phyloP scores from a whole-genome alignment of 768 basidiomycete genomes.

The Suillus spraguei region DNA sequence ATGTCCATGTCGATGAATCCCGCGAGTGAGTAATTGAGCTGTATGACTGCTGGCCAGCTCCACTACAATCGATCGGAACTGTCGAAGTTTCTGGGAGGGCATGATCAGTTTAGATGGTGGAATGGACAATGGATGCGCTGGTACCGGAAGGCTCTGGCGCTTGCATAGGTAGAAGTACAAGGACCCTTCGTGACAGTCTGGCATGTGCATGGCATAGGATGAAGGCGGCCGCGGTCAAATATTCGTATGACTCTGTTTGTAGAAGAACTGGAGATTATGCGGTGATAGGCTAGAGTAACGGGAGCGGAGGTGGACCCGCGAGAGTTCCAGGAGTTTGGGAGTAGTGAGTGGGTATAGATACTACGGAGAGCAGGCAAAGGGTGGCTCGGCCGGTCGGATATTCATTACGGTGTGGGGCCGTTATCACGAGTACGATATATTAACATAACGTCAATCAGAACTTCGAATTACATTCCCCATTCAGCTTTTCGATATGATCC shows the following conservation, averaged over 20 bases:
- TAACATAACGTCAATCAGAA: background rate
- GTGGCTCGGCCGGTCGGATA: no score
- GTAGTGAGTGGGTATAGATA: background rate
- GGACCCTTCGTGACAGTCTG: no score
- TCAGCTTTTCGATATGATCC: background rate
- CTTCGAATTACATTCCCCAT: background rate
- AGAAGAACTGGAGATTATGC: no score
- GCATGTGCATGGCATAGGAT: no score
- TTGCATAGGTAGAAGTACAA: no score
- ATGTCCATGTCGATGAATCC: slow-evolving; percentile 18
- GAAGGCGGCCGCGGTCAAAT: no score
- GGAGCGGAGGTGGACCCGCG: no score
- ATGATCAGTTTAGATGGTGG: background rate
- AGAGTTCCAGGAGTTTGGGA: background rate
- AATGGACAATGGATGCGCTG: slow-evolving; percentile 7
- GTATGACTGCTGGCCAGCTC: slow-evolving; percentile 14
- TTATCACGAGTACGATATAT: background rate
- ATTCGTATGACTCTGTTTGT: no score
- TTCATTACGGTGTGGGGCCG: no score
- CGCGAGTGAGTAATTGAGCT: slow-evolving; percentile 7
- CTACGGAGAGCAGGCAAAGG: no score
- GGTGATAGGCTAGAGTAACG: no score
- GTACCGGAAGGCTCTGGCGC: no score
- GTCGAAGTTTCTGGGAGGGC: background rate
- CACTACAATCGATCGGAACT: slow-evolving; percentile 3